Percentiles rank a stretch among this genome's conserved stretches.
Conservation (phyloP, 768 basidiomycete species). For the Harrya chromipes region DNA sequence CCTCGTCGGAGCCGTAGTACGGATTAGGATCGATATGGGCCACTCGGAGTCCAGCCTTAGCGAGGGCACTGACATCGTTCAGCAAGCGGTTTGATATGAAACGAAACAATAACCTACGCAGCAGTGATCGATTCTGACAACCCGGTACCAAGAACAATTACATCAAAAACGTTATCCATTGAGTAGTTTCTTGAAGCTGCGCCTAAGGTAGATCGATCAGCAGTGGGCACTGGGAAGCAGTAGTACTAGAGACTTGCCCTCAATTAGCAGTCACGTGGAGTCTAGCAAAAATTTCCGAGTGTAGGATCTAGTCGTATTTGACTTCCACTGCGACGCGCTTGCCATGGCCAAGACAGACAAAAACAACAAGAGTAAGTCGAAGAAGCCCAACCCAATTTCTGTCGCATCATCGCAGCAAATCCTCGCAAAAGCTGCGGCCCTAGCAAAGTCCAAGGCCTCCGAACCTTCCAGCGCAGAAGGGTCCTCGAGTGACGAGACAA, state of each 20-base stretch:
- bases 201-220: too few species aligned
- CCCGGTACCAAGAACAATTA: constrained; percentile 73
- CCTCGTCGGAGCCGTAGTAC: constrained; percentile 84
- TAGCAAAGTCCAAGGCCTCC: constrained; percentile 11
- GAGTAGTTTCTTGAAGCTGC: too few species aligned
- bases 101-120: constrained; percentile 58
- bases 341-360: constrained; percentile 42
- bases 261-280: constrained; percentile 25
- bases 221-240: too few species aligned
- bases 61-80: constrained; percentile 60
- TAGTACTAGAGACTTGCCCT: constrained; percentile 22
- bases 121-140: constrained; percentile 83
- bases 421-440: constrained; percentile 39
- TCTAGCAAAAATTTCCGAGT: constrained; percentile 16
- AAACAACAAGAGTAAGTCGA: constrained; percentile 33
- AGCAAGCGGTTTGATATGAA: constrained; percentile 2
- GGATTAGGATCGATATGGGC: constrained; percentile 83
- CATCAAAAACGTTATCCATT: constrained; percentile 55
- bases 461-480: constrained; percentile 6
- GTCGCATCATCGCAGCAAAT: constrained; percentile 41
- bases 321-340: neutral
- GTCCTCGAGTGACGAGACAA: constrained; percentile 1
- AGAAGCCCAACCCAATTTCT: constrained; percentile 30
- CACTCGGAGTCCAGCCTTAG: constrained; percentile 84
- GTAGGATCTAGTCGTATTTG: neutral